phyloP scores from a whole-genome alignment of 371 early-diverging fungal genomes.

The Haplosporangium sp. region DNA sequence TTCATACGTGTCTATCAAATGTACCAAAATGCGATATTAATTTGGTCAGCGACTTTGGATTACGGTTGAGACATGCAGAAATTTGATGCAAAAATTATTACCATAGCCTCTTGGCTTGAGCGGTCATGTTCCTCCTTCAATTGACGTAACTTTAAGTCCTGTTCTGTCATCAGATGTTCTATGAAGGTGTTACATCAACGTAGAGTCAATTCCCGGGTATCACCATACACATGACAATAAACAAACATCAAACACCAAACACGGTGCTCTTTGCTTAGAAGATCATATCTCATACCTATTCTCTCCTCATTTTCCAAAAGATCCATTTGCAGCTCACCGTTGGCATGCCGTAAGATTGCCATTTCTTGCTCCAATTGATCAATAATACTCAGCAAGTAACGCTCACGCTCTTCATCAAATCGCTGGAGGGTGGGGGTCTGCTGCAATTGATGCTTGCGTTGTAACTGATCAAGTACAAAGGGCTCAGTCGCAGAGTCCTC shows the following conservation, averaged over 20 bases:
- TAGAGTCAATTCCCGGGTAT: too few species aligned
- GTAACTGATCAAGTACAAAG: background rate
- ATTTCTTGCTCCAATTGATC: conserved; percentile 22
- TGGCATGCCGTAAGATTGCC: background rate
- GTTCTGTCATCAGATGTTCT: conserved; percentile 1
- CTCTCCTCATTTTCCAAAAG: conserved; percentile 1
- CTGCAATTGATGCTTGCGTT: background rate
- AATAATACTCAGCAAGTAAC: conserved; percentile 1
- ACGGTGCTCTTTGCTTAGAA: too few species aligned
- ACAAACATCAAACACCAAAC: too few species aligned
- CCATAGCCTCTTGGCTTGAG: conserved; percentile 12
- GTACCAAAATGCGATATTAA: too few species aligned
- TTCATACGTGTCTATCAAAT: too few species aligned
- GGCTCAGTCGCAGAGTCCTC: too few species aligned
- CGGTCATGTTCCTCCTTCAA: conserved; percentile 2
- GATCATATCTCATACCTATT: conserved; percentile 4
- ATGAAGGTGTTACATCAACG: background rate
- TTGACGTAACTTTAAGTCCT: background rate
- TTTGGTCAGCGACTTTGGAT: too few species aligned
- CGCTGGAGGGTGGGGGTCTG: background rate
- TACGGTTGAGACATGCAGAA: background rate
- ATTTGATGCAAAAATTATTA: background rate
- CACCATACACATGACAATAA: background rate
- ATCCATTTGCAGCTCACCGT: background rate
- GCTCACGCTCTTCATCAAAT: conserved; percentile 5